Base-by-base conservation (phyloP, 2,329 filamentous ascomycete genomes). In the Xylariomycetidae sp. region DNA sequence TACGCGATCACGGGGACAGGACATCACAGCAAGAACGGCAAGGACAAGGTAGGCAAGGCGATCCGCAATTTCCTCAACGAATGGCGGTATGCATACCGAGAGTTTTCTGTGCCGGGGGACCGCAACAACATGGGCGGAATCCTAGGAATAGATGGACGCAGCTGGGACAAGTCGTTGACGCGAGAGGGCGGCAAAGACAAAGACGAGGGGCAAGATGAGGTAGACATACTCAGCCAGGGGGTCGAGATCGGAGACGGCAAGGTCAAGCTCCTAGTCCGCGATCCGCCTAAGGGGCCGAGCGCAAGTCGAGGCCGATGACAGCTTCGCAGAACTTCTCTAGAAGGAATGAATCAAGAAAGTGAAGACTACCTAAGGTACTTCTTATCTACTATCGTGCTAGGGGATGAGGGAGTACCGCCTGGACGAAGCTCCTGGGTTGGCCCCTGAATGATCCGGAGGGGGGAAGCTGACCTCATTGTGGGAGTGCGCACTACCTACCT, bases 1-100 rank as follows among this genome's bases (percentile, higher is more conserved):
- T 98, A 96, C 57, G 89, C 89, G 46, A 96, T 98, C 57, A 95
- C 89, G 1, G 92, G 92, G 27, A 96, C 90, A 1, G 92, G 90
- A 4, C 89, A 96, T 54, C 92, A 98, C 63, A 94, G 86, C 58
- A 96, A 96, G 68, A 95, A 95, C 55, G 90, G 92, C 51, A 96
- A 96, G 60, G 92, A 98, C 62, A 98, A 98, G 64, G 86, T 98
- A 22, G 90, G 90, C 54, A 95, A 94, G 63, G 88, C 89, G 2
- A 81, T 96, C 42, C 82, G 92, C 34, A 79, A 76, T 46, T 96
- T 93, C 64, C 67, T 98, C 35, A 93, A 90, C 54, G 90, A 96
- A 57, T 95, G 89, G 88, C 79, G 86, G 42, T 98, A 95, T 56
- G 84, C 86, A 0, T 98, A 90, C 63, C 82, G 90, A 34, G 92